These are phyloP conservation scores for Fusarium tricinctum DNA, from an alignment of 2,329 filamentous ascomycete genomes.

Conservation along the genomic window DNA sequence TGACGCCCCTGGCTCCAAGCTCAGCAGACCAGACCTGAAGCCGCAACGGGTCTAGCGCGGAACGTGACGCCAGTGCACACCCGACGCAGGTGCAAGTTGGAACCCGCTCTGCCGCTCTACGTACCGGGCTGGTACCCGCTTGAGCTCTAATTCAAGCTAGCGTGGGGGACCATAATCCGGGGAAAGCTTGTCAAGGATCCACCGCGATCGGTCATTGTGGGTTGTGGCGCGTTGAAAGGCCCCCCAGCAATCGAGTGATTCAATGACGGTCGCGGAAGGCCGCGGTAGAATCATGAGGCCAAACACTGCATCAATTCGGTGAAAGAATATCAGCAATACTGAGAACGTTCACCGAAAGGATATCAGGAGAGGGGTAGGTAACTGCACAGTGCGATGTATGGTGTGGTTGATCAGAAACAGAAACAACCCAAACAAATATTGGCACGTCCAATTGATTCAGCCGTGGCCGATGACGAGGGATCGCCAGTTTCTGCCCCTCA, in stretches of 20 bases:
- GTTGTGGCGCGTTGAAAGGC: constrained; percentile 39
- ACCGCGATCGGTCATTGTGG: constrained; percentile 47
- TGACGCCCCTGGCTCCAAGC: constrained; percentile 48
- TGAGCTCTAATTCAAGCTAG: constrained; percentile 31
- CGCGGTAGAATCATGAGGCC: constrained; percentile 17
- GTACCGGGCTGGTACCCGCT: constrained; percentile 49
- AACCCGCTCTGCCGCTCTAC: constrained; percentile 33
- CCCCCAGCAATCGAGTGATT: constrained; percentile 39
- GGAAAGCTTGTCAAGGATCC: constrained; percentile 53
- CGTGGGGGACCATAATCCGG: constrained; percentile 50
- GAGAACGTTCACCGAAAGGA: neutral
- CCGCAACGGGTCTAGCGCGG: constrained; percentile 47
- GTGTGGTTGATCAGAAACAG: constrained; percentile 34
- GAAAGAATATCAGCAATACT: neutral
- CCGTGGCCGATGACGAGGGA: constrained; percentile 46
- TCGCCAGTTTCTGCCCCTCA: constrained; percentile 43
- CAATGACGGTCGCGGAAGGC: constrained; percentile 32
- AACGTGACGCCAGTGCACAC: constrained; percentile 22
- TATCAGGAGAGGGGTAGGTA: constrained; percentile 23
- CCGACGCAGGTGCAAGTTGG: constrained; percentile 13
- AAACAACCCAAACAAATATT: constrained; percentile 26
- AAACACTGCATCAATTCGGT: neutral
- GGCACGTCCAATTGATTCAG: constrained; percentile 25
- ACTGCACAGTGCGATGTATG: neutral
- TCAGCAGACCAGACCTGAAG: constrained; percentile 47